Evolutionary conservation across 1,284 basidiomycete genomes (phyloP).

Genomic region (Pascua guehoae): DNA sequence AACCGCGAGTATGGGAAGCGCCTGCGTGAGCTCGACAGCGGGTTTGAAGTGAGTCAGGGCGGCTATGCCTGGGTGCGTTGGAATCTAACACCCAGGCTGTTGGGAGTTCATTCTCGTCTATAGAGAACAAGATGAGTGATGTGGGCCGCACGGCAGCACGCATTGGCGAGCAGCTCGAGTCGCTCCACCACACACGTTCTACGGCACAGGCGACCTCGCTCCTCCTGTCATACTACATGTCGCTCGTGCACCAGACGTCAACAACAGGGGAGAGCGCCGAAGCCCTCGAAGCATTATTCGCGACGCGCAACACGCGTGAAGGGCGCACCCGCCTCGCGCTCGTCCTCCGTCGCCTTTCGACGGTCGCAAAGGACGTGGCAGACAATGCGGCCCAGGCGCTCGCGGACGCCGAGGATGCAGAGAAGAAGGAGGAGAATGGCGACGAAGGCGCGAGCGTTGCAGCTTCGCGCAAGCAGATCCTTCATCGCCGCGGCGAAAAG

Average conservation of each 20-base stretch:
- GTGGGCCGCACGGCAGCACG: conserved; percentile 92
- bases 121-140: conserved; percentile 84
- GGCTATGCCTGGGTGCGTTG: too few species aligned
- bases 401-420: conserved; percentile 61
- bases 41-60: conserved; percentile 66
- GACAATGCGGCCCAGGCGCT: conserved; percentile 39
- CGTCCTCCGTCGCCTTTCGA: conserved; percentile 78
- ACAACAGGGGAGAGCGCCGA: conserved; percentile 49
- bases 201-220: conserved; percentile 91
- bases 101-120: conserved; percentile 72
- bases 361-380: conserved; percentile 74
- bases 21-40: conserved; percentile 83
- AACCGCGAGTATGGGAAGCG: conserved; percentile 93
- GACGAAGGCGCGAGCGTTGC: conserved; percentile 5
- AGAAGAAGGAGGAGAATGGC: conserved; percentile 15
- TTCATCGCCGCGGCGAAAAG: conserved; percentile 34
- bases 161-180: conserved; percentile 95
- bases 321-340: conserved; percentile 86
- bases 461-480: conserved; percentile 3
- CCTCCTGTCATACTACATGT: conserved; percentile 92
- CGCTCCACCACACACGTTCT: conserved; percentile 85
- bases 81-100: conserved; percentile 59
- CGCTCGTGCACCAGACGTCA: conserved; percentile 82
- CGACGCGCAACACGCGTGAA: conserved; percentile 63
- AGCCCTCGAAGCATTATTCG: conserved; percentile 44